Base-by-base conservation (phyloP, 345 rosid species). In the Pelargonium nanum region DNA sequence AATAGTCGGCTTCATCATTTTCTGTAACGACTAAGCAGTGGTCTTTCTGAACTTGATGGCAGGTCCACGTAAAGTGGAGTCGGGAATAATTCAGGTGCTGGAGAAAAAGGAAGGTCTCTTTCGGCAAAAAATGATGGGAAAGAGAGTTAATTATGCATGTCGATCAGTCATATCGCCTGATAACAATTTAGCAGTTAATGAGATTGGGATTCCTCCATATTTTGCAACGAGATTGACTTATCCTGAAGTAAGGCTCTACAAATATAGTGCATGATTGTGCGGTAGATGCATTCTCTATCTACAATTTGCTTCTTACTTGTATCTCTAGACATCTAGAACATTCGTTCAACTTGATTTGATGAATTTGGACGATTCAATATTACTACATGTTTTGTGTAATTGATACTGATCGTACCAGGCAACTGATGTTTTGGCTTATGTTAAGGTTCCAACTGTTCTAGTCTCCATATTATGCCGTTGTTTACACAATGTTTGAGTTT, bases 81-180 rank as follows among this genome's bases (percentile, higher is more conserved):
- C 81, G 19, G 99, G 99, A 58, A 87, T 89, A 68, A 81, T 87
- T 66, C 99, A 93, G 73, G 76, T 93, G 77, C 86, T 93, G 68
- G 99, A 93, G 79, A 93, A 83, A 70, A 93, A 93, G 72, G 97
- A 93, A 75, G 99, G 99, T 60, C 62, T 93, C 57, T 93, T 89
- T 69, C 92, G 99, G 25, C 99, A 93, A 69, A 93, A 89, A 71
- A 80, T 93, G 97, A 93, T 93, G 99, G 99, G 99, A 65, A 93
- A 93, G 82, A 80, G 99, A 75, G 99, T 93, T 58, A 93, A 93
- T 77, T 86, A 78, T 76, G 97, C 99, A 15, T 93, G 99, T 62
- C 82, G 97, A 44, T 93, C 99, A 65, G 99, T 93, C 57, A 93
- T 93, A 71, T 93, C 99, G n/a, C 99, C 99, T 57, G 99, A 93